phyloP scores from a whole-genome alignment of 352 stramenopile genomes.

The Phytophthora parvispora region DNA sequence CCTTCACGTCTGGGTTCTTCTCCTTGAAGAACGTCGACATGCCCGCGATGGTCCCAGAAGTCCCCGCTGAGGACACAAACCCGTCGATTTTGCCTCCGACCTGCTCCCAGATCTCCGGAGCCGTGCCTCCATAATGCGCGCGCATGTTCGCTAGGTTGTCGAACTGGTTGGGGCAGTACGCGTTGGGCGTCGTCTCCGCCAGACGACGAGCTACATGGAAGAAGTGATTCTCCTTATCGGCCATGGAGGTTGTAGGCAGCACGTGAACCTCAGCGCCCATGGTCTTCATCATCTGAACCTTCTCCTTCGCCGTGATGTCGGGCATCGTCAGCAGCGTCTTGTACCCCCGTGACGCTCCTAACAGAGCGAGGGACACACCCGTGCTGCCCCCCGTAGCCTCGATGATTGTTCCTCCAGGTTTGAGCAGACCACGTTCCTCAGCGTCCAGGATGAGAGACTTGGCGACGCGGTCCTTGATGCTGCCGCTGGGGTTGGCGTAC shows the following conservation, averaged over 20 bases:
- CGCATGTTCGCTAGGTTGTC: conserved; percentile 81
- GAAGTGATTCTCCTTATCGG: conserved; percentile 79
- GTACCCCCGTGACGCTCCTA: conserved; percentile 90
- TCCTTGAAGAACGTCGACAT: conserved; percentile 95
- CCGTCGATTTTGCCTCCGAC: conserved; percentile 92
- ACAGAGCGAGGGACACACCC: conserved; percentile 92
- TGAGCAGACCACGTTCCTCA: conserved; percentile 88
- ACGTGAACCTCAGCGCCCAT: conserved; percentile 78
- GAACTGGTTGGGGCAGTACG: conserved; percentile 81
- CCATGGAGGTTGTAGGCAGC: conserved; percentile 67
- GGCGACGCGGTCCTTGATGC: conserved; percentile 95
- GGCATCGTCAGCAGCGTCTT: conserved; percentile 85
- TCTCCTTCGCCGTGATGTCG: conserved; percentile 72
- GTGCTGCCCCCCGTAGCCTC: conserved; percentile 94
- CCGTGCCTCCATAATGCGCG: conserved; percentile 83
- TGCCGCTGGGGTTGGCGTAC: conserved; percentile 94
- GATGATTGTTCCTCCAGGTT: conserved; percentile 69
- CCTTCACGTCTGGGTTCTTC: conserved; percentile 58
- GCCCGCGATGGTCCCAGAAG: conserved; percentile 94
- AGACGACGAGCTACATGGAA: conserved; percentile 79
- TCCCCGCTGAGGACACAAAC: conserved; percentile 92
- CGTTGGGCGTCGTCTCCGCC: conserved; percentile 38
- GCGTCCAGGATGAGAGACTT: conserved; percentile 95
- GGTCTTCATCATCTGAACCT: conserved; percentile 85
- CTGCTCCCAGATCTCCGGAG: conserved; percentile 92